Base-by-base conservation (phyloP, 768 basidiomycete genomes). In the Tricholoma matsutake region DNA sequence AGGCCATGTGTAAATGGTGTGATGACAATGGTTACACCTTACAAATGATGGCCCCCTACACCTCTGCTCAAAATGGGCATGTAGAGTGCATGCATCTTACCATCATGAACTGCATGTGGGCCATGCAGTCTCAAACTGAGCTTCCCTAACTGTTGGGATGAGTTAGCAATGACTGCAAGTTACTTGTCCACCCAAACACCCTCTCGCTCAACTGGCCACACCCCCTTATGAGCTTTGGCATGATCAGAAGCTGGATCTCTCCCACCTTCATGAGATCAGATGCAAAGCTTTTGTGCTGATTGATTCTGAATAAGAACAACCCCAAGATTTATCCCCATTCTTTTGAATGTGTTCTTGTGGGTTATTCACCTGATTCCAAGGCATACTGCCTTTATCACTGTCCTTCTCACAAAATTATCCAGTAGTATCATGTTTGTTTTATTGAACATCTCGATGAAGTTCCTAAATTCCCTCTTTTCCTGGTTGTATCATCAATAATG, bases 21-120 rank as follows among this genome's bases (percentile, higher is more conserved):
- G 9, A 64, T 51, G 0, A 8, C 9, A 47, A 1, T 62, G 67
- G 8, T 45, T 69, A 20, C 67, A 56, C 55, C 75, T 73, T 0
- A 72, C 22, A 25, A 25, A 25, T 25, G 22, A 25, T 25, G 22
- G 22, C 72, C 0, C 69, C 74, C 0, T 67, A 79, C 62, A 78
- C 74, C 7, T 78, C 75, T n/a, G 68, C 69, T 9, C 64, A 72
- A 11, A 79, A 73, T 58, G 75, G 79, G 3, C 60, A 64, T 7
- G 75, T 75, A 3, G 76, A 80, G 56, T 67, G 73, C 0, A 56
- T 73, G 37, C 77, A 81, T 56, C 64, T 67, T 7, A 79, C 76
- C 0, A 58, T 77, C 4, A 65, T 77, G 57, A 67, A 64, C 11
- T 69, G 73, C 45, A 70, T 68, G 3, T 60, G 65, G 1, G 61